A percentile compares a stretch with the other conserved stretches of the same genome.
These are phyloP conservation scores for Dipodascus geniculatus DNA, from an alignment of 805 yeast species.

Conservation along the genomic window DNA sequence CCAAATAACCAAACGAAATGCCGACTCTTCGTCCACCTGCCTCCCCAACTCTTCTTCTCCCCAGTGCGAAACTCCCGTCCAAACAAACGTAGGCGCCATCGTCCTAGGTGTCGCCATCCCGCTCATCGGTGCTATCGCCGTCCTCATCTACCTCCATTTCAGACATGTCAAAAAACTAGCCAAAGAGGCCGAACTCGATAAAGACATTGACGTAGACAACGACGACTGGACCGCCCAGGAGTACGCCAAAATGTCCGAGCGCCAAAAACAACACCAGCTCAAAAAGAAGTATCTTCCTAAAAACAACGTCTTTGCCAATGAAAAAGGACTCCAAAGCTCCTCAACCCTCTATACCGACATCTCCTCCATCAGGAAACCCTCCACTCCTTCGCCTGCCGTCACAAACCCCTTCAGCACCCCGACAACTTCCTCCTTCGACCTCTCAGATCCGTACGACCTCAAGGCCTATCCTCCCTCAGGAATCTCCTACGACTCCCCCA, in stretches of 20 bases:
- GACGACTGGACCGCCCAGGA: constrained; percentile 13
- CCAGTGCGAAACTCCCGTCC: constrained; percentile 14
- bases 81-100: constrained; percentile 16
- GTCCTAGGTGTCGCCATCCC: constrained; percentile 32
- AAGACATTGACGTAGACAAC: constrained; percentile 26
- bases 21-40: too few relatives aligned
- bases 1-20: too few relatives aligned
- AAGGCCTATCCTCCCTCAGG: neutral
- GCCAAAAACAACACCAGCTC: neutral
- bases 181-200: constrained; percentile 26
- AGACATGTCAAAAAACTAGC: constrained; percentile 22
- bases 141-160: constrained; percentile 23
- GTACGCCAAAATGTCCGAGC: neutral
- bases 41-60: constrained; percentile 6
- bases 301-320: neutral
- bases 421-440: neutral
- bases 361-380: neutral
- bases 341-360: neutral
- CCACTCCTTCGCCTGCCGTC: neutral
- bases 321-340: neutral
- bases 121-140: constrained; percentile 20
- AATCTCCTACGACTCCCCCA: neutral
- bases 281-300: neutral
- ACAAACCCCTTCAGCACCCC: neutral
- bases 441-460: neutral